phyloP scores from a whole-genome alignment of 2,329 filamentous ascomycete genomes.

The Diplodia intermedia region DNA sequence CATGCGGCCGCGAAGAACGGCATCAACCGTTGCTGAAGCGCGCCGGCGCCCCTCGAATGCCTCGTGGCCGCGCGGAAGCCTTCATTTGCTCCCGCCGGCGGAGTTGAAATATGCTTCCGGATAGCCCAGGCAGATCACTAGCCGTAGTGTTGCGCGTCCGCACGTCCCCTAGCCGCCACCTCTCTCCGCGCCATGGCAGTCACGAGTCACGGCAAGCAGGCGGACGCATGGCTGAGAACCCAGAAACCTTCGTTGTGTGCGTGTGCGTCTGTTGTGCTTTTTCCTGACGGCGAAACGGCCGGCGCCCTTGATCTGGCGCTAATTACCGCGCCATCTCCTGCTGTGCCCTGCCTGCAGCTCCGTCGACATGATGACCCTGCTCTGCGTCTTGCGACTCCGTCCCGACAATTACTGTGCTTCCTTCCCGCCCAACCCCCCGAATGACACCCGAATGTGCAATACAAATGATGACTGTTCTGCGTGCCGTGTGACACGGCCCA shows the following conservation, averaged over 20 bases:
- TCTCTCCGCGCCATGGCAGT: neutral
- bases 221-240: constrained; percentile 10
- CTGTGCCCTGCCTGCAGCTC: constrained; percentile 12
- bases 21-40: constrained; percentile 9
- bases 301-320: constrained; percentile 22
- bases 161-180: constrained; percentile 8
- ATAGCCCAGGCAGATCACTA: constrained; percentile 20
- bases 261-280: constrained; percentile 10
- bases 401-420: constrained; percentile 17
- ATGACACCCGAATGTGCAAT: constrained; percentile 13
- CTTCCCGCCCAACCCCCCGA: constrained; percentile 4
- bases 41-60: neutral
- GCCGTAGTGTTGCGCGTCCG: constrained; percentile 4
- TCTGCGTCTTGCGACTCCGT: constrained; percentile 4
- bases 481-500: neutral
- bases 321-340: constrained; percentile 28
- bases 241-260: constrained; percentile 28
- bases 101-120: constrained; percentile 19
- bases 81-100: constrained; percentile 4
- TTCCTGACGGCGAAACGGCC: constrained; percentile 12
- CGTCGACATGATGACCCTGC: constrained; percentile 5
- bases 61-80: neutral
- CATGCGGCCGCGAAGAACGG: neutral
- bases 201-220: neutral
- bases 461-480: constrained; percentile 10